These are phyloP conservation scores for Paracorniculantispora psalliotae DNA, from an alignment of 2,329 filamentous ascomycete species.

Conservation along the genomic window DNA sequence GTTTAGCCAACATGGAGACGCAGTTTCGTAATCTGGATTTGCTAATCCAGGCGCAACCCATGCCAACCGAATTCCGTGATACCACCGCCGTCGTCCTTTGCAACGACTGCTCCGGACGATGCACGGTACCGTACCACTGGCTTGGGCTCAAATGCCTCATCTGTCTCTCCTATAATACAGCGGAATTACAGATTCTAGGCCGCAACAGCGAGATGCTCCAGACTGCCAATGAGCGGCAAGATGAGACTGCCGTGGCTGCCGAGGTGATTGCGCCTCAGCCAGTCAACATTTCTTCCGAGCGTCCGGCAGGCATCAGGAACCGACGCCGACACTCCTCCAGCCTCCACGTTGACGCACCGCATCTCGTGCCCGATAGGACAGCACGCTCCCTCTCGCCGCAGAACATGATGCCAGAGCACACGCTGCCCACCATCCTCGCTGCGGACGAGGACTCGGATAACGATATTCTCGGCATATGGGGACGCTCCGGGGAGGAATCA, in stretches of 20 bases:
- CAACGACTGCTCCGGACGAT: conserved; percentile 90
- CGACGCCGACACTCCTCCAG: conserved; percentile 37
- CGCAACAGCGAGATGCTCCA: conserved; percentile 26
- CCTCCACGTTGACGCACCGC: conserved; percentile 27
- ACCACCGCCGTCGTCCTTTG: conserved; percentile 82
- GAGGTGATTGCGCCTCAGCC: conserved; percentile 17
- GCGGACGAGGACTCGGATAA: conserved; percentile 45
- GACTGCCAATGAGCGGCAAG: conserved; percentile 21
- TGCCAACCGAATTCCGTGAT: conserved; percentile 78
- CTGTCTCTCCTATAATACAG: conserved; percentile 66
- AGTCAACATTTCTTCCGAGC: conserved; percentile 17
- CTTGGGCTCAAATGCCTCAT: conserved; percentile 82
- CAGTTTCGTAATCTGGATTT: conserved; percentile 89
- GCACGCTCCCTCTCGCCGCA: conserved; percentile 42
- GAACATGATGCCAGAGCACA: conserved; percentile 23
- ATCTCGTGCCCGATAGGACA: conserved; percentile 34
- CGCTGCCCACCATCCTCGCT: conserved; percentile 22
- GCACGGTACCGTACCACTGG: conserved; percentile 88
- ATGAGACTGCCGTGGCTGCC: conserved; percentile 1
- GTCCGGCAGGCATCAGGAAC: conserved; percentile 16
- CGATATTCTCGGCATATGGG: conserved; percentile 57
- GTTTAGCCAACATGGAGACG: conserved; percentile 94
- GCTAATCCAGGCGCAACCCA: conserved; percentile 82
- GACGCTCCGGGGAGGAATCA: conserved; percentile 38
- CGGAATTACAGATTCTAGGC: conserved; percentile 57